Percentiles rank a stretch among this genome's conserved stretches.
phyloP scores from a whole-genome alignment of 495 filamentous ascomycete genomes.

The Penicillium canescens region DNA sequence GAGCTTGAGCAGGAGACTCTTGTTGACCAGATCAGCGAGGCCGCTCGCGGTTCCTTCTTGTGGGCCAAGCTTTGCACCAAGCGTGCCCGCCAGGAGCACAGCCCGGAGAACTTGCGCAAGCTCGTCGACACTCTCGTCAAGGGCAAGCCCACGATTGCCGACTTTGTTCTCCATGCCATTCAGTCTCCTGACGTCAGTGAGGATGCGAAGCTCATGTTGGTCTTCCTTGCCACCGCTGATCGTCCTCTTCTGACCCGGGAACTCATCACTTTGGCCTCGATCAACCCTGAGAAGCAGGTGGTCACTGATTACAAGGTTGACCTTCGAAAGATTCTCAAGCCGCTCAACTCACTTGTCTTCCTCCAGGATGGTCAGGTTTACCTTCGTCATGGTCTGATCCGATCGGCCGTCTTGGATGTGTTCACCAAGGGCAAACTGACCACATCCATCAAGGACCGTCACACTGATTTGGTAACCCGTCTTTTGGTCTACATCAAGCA shows the following conservation, averaged over 20 bases:
- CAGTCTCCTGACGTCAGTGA: slow-evolving; percentile 22
- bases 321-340: slow-evolving; percentile 19
- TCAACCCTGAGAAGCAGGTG: slow-evolving; percentile 31
- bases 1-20: slow-evolving; percentile 32
- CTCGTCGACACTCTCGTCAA: slow-evolving; percentile 23
- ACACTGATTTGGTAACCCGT: slow-evolving; percentile 31
- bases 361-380: slow-evolving; percentile 35
- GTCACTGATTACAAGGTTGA: slow-evolving; percentile 25
- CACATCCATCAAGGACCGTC: slow-evolving; percentile 29
- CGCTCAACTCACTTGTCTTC: slow-evolving; percentile 29
- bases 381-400: slow-evolving; percentile 35
- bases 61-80: slow-evolving; percentile 41
- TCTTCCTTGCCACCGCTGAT: slow-evolving; percentile 34
- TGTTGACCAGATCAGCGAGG: slow-evolving; percentile 35
- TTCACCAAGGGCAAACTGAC: slow-evolving; percentile 29
- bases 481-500: slow-evolving; percentile 33
- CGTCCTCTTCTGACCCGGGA: slow-evolving; percentile 32
- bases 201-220: slow-evolving; percentile 28
- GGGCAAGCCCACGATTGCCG: slow-evolving; percentile 25
- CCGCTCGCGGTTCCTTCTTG: slow-evolving; percentile 35
- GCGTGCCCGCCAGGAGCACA: slow-evolving; percentile 23
- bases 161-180: slow-evolving; percentile 29
- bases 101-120: slow-evolving; percentile 24
- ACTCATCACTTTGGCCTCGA: slow-evolving; percentile 24
- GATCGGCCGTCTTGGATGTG: slow-evolving; percentile 29